These are phyloP conservation scores for Wallacemonas sp. DNA, from an alignment of 208 protist species.

Conservation along the genomic window DNA sequence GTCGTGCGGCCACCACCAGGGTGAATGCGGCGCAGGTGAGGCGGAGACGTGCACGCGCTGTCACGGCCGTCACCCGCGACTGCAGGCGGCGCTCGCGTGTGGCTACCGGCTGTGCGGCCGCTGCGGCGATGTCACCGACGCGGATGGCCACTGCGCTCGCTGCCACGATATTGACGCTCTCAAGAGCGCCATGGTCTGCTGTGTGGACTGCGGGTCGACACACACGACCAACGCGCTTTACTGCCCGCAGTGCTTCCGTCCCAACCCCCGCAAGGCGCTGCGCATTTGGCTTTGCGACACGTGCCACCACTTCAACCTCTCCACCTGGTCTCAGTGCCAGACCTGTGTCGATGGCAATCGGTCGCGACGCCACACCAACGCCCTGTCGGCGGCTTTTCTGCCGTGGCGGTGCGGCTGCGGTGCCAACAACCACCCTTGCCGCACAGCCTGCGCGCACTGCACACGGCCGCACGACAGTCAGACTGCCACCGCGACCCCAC, in stretches of 20 bases:
- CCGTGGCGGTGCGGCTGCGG: constrained; percentile 78
- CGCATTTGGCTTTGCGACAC: constrained; percentile 66
- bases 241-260: constrained; percentile 63
- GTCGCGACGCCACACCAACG: constrained; percentile 25
- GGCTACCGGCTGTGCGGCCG: constrained; percentile 27
- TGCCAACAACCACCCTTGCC: constrained; percentile 55
- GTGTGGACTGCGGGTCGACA: constrained; percentile 32
- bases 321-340: constrained; percentile 68
- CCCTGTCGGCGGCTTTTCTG: constrained; percentile 42
- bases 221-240: constrained; percentile 48
- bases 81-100: constrained; percentile 14
- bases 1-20: constrained; percentile 29
- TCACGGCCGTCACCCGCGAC: constrained; percentile 22
- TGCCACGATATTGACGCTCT: constrained; percentile 24
- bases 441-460: constrained; percentile 42
- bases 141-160: constrained; percentile 20
- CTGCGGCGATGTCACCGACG: constrained; percentile 38
- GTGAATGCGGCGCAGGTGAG: constrained; percentile 16
- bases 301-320: constrained; percentile 64
- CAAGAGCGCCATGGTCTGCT: constrained; percentile 17
- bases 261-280: constrained; percentile 33
- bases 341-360: constrained; percentile 26
- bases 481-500: too few species aligned
- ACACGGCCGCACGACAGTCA: too few species aligned
- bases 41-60: constrained; percentile 22